Evolutionary conservation across 306 rosid genomes (phyloP).

Genomic region (Quercus ilex): DNA sequence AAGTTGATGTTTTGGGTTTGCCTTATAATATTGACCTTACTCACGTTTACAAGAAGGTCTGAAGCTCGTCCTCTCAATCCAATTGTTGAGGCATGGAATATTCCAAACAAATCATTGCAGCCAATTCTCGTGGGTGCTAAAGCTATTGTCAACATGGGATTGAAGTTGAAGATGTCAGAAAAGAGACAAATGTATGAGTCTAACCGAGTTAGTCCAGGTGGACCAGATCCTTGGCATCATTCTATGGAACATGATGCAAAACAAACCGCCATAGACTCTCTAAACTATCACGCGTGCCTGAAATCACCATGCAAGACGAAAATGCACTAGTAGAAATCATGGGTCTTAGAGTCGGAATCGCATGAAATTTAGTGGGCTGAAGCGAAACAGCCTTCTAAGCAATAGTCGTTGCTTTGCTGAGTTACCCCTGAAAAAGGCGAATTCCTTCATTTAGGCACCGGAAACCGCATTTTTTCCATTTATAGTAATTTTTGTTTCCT

Average conservation of each 20-base stretch:
- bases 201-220: not conserved
- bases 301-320: no score
- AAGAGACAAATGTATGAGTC: not conserved
- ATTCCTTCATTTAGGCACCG: no score
- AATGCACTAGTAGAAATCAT: no score
- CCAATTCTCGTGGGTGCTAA: not conserved
- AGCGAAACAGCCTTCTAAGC: no score
- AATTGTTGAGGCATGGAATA: not conserved
- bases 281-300: rapidly evolving
- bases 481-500: no score
- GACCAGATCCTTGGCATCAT: not conserved
- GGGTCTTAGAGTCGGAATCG: rapidly evolving
- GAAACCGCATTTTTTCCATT: no score
- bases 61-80: not conserved
- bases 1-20: not conserved
- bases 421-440: no score
- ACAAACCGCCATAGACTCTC: no score
- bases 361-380: no score
- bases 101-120: not conserved
- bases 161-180: not conserved
- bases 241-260: not conserved
- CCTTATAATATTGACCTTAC: not conserved
- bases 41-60: not conserved
- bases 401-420: no score
- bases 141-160: not conserved